phyloP scores from a whole-genome alignment of 306 rosid genomes.

The Rosa lucieae region DNA sequence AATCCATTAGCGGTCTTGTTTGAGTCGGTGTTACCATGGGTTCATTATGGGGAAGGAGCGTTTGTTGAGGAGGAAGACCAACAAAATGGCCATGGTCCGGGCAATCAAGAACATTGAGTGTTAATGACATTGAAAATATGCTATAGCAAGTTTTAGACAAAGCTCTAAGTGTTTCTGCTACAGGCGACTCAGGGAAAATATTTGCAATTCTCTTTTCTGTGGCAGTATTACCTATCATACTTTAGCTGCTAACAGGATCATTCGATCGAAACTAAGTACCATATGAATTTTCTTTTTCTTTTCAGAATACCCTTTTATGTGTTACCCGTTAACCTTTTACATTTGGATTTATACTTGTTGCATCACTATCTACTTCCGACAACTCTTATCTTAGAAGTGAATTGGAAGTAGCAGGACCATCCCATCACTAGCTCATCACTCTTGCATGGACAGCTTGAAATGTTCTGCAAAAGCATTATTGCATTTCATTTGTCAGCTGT shows the following conservation, averaged over 20 bases:
- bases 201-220: background rate
- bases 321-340: background rate
- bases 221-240: background rate
- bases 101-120: slow-evolving; percentile 32
- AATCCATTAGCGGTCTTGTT: slow-evolving; percentile 78
- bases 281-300: background rate
- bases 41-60: slow-evolving; percentile 58
- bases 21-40: slow-evolving; percentile 96
- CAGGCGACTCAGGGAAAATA: background rate
- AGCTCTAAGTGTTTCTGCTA: background rate
- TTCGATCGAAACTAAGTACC: background rate
- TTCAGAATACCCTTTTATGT: background rate
- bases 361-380: background rate
- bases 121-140: background rate
- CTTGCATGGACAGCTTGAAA: background rate
- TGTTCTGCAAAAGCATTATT: background rate
- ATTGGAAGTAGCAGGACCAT: slow-evolving; percentile 2
- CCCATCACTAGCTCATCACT: background rate
- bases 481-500: background rate
- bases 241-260: background rate
- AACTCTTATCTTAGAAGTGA: background rate
- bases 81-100: slow-evolving; percentile 44
- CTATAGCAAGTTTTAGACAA: background rate
- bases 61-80: slow-evolving; percentile 43
- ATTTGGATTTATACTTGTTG: background rate